Evolutionary conservation across 1,139 yeast species (phyloP), one percentile per base, ranked within the genome.

Genomic region (Lodderomyces theae): DNA sequence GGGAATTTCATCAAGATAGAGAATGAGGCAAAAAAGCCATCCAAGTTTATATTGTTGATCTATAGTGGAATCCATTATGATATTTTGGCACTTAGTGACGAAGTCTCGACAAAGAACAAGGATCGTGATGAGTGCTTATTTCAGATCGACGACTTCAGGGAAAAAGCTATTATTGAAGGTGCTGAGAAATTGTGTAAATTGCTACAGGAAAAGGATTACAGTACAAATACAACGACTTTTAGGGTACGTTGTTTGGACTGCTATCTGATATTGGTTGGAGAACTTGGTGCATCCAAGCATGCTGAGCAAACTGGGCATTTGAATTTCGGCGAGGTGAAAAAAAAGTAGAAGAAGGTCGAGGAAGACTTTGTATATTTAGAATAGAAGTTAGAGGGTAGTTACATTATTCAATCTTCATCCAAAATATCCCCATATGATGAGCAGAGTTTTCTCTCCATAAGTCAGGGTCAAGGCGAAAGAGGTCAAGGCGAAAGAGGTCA

Each of bases 11-110:
- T 84, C 49, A 66, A 66, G 37, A 85, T 85, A 43, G 67, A 63
- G 42, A 57, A 57, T 38, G 38, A 39, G 15, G 48, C 73, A 62
- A 37, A 42, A 3, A 52, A 44, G 10, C 48, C 56, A 1, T 49
- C 60, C 0, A 63, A 63, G 10, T 82, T 75, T 51, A 72, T 82
- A 13, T 62, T 77, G 12, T 64, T 86, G 34, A 65, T 82, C 9
- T 86, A 85, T 53, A 76, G 79, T 34, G 95, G 95, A 1, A 76
- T 86, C 38, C 95, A 86, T 60, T 86, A 85, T 56, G 95, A 86
- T 56, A 68, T 85, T 0, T 62, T 83, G 9, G 79, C 74, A 9
- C 53, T 72, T 34, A 66, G 74, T 17, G 53, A 60, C 36, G 52
- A 44, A 38, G 50, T 59, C 47, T 49, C 66, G 47, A 54, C 43